Base-by-base conservation (phyloP, 352 stramenopile genomes). In the Phytophthora aleatoria region DNA sequence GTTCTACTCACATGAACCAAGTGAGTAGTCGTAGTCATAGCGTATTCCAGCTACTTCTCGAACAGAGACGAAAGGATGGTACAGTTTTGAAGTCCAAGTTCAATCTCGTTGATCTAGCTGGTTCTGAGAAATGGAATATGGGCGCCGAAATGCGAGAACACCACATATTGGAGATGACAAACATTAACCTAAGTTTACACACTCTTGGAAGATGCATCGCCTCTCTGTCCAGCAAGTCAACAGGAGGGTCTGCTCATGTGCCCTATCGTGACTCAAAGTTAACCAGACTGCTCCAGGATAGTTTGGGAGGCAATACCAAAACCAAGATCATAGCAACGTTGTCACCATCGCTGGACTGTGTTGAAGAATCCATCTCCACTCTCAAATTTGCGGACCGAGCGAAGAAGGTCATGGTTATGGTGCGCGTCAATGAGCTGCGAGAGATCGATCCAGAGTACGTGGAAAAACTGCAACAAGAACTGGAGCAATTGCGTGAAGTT, bases 241-340 rank as follows among this genome's bases (percentile, higher is more conserved):
- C 57, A 11, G 45, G 50, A 13, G 31, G 20, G 6, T 38, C 71
- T 26, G 45, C 53, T 13, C 94, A 98, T 59, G 86, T 98, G 6
- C 94, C 92, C 3, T 98, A 97, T 64, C 82, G 95, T 13, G 95
- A 98, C 65, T 97, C 89, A 5, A 98, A 98, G 70, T 75, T 98
- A 42, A 98, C 94, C 15, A 81, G 95, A 41, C 67, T 98, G 9
- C 79, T 98, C 31, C 83, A 96, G 48, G 92, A 98, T 65, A 90
- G 81, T 52, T 63, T 97, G 3, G 88, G 89, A 26, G 90, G 87
- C 30, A 97, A 96, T 61, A 92, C 83, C 3, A 96, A 95, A 55
- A 98, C 92, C 39, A 91, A 94, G 61, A 94, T 98, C 66, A 96
- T 98, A 31, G 89, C 89, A 7, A 98, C 91, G 7, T 69, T 98